phyloP scores from a whole-genome alignment of 352 stramenopile genomes.

The Globisporangium barbulae region DNA sequence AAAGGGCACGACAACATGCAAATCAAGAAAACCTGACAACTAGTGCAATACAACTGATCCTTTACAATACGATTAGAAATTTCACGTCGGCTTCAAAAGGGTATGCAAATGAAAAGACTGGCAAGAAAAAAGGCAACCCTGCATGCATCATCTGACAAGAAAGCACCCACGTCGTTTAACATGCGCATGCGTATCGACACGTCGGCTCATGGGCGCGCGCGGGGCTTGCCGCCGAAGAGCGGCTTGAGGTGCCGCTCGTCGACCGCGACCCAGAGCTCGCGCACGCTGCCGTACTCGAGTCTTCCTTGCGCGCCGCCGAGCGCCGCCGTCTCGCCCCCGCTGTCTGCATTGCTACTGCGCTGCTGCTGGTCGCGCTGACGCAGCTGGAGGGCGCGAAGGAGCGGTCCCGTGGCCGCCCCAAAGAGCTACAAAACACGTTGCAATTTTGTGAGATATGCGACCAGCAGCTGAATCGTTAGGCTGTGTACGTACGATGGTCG shows the following conservation, averaged over 20 bases:
- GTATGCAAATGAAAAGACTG: not conserved
- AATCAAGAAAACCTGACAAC: not conserved
- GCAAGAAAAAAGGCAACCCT: not conserved
- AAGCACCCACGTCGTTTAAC: not conserved
- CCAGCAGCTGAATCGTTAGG: not conserved
- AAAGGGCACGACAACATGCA: not conserved
- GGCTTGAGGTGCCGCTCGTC: slow-evolving; percentile 70
- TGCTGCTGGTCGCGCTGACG: not conserved
- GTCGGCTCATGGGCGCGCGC: not conserved
- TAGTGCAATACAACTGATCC: too few species aligned
- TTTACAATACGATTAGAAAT: not conserved
- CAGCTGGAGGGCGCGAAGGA: slow-evolving; percentile 34
- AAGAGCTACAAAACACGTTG: slow-evolving; percentile 20
- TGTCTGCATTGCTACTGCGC: slow-evolving; percentile 6
- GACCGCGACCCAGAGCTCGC: slow-evolving; percentile 47
- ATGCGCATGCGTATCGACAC: too few species aligned
- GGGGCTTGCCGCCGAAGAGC: slow-evolving; percentile 51
- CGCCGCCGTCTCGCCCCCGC: not conserved
- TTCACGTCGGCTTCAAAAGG: not conserved
- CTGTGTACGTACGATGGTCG: slow-evolving; percentile 32
- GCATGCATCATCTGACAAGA: too few species aligned
- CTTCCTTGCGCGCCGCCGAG: not conserved
- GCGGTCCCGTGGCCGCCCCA: slow-evolving; percentile 37
- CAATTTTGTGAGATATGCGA: not conserved
- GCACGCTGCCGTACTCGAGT: slow-evolving; percentile 28